These are phyloP conservation scores for Trametes elegans DNA, from an alignment of 768 basidiomycete genomes.

Conservation along the genomic window DNA sequence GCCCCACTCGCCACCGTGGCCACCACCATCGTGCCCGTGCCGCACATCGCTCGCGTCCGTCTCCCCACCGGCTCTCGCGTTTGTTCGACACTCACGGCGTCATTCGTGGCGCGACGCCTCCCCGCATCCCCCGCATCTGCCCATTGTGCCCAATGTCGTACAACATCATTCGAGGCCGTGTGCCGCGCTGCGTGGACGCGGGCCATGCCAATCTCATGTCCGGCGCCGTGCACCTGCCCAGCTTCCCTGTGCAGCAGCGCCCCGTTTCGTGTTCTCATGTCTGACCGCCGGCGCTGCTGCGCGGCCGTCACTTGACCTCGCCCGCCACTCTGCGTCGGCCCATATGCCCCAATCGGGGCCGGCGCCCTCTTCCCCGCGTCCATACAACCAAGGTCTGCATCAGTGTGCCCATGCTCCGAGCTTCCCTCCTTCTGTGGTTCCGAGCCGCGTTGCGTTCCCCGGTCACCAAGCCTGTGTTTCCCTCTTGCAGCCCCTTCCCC, in stretches of 20 bases:
- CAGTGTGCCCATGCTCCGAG: constrained; percentile 5
- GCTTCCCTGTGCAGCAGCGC: not conserved
- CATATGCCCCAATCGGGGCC: not conserved
- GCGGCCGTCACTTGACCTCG: constrained; percentile 16
- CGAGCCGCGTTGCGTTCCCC: not conserved
- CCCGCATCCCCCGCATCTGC: constrained; percentile 13
- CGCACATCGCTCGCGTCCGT: not conserved
- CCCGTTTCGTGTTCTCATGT: constrained; percentile 21
- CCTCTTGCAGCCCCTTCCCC: not conserved
- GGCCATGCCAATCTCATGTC: constrained; percentile 2
- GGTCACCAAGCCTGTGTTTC: constrained; percentile 1
- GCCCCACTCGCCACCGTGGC: not conserved
- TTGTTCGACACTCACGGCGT: not conserved
- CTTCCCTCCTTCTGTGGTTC: not conserved
- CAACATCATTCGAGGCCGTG: not conserved
- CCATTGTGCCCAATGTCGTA: constrained; percentile 11
- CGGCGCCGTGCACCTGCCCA: constrained; percentile 4
- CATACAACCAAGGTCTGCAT: not conserved
- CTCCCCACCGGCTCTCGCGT: not conserved
- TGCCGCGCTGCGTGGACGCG: constrained; percentile 3
- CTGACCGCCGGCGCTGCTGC: constrained; percentile 9
- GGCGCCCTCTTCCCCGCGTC: not conserved
- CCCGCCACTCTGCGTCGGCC: not conserved
- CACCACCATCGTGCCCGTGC: not conserved
- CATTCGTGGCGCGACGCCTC: constrained; percentile 4